phyloP scores from a whole-genome alignment of 768 basidiomycete genomes.

The Dioszegia aurantiaca region DNA sequence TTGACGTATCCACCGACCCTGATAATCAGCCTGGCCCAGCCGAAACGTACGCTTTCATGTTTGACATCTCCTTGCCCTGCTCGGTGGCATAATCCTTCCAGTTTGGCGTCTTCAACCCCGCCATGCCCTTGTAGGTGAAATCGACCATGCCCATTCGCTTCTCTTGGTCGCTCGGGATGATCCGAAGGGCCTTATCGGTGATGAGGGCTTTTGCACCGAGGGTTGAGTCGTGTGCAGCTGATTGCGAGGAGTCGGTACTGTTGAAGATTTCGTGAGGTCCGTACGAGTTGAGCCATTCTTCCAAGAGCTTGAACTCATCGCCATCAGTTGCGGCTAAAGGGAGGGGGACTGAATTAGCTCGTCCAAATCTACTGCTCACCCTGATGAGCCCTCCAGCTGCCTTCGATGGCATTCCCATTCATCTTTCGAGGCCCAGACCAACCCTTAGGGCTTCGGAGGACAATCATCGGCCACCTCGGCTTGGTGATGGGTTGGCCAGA shows the following conservation, averaged over 20 bases:
- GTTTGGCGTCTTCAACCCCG: conserved; percentile 63
- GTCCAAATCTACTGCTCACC: conserved; percentile 18
- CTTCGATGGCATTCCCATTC: conserved; percentile 71
- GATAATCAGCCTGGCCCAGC: conserved; percentile 1
- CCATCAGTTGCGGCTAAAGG: conserved; percentile 65
- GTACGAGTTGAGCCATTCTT: conserved; percentile 74
- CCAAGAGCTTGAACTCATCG: conserved; percentile 64
- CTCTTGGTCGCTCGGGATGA: conserved; percentile 45
- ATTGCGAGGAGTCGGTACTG: conserved; percentile 26
- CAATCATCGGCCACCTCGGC: conserved; percentile 86
- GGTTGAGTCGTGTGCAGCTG: conserved; percentile 26
- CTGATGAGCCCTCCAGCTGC: conserved; percentile 81
- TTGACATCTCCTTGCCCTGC: conserved; percentile 64
- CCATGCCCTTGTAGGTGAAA: conserved; percentile 61
- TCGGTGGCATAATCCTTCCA: conserved; percentile 62
- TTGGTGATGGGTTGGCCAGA: conserved; percentile 72
- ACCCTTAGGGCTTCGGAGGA: conserved; percentile 82
- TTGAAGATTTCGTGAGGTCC: conserved; percentile 66
- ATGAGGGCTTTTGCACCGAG: conserved; percentile 41
- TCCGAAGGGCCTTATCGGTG: conserved; percentile 38
- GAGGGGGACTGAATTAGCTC: conserved; percentile 62
- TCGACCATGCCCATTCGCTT: conserved; percentile 64
- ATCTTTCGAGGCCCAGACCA: conserved; percentile 67
- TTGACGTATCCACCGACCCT: conserved; percentile 52
- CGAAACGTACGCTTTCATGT: conserved; percentile 63